These are phyloP conservation scores for Schizopora paradoxa DNA, from an alignment of 1,284 basidiomycete genomes.

Conservation along the genomic window DNA sequence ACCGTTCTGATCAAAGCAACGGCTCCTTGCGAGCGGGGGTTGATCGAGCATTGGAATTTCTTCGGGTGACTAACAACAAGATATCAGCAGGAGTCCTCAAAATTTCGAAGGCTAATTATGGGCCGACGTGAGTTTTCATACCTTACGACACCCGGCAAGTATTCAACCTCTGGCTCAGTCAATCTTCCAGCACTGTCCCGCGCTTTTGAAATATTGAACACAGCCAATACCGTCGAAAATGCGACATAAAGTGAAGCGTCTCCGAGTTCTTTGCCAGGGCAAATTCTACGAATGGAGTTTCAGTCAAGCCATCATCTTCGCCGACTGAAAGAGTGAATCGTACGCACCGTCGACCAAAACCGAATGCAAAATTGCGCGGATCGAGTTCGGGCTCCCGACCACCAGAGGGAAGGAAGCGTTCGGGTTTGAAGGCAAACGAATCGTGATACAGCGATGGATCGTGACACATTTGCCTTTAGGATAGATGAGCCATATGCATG, in stretches of 20 bases:
- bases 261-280: slow-evolving; percentile 16
- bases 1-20: slow-evolving; percentile 9
- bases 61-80: slow-evolving; percentile 13
- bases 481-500: too few species aligned
- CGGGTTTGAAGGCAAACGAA: slow-evolving; percentile 26
- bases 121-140: too few species aligned
- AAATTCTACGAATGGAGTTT: too few species aligned
- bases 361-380: slow-evolving; percentile 8
- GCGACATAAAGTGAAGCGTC: slow-evolving; percentile 16
- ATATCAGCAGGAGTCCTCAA: too few species aligned
- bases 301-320: too few species aligned
- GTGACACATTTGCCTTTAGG: background rate
- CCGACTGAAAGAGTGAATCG: background rate
- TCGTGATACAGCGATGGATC: slow-evolving; percentile 17
- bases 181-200: background rate
- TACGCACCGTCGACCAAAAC: slow-evolving; percentile 11
- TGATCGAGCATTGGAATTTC: slow-evolving; percentile 16
- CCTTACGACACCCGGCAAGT: slow-evolving; percentile 11
- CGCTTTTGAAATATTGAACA: slow-evolving; percentile 16
- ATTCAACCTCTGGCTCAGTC: slow-evolving; percentile 4
- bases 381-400: slow-evolving; percentile 14
- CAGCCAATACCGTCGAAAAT: slow-evolving; percentile 9
- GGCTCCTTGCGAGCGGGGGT: slow-evolving; percentile 9
- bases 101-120: too few species aligned
- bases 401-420: slow-evolving; percentile 21